phyloP scores from a whole-genome alignment of 2,329 filamentous ascomycete species.

The Phaeosphaeriaceae sp. region DNA sequence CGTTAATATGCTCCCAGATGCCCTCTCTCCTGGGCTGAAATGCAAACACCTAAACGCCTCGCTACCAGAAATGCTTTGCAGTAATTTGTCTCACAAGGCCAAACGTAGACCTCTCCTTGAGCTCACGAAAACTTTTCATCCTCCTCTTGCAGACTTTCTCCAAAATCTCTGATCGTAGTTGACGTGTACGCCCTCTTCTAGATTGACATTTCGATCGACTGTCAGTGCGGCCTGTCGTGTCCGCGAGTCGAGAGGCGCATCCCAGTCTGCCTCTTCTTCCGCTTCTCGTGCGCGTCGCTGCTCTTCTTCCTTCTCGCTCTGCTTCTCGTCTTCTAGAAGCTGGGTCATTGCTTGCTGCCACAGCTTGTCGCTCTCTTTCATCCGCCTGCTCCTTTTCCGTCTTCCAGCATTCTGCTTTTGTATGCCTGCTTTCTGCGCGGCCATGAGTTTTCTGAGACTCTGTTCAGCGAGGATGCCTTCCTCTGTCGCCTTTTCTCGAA shows the following conservation, averaged over 20 bases:
- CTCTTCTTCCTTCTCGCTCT: conserved; percentile 33
- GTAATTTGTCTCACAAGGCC: conserved; percentile 19
- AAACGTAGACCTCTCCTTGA: conserved; percentile 1
- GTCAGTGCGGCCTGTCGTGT: conserved; percentile 35
- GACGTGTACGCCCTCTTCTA: conserved; percentile 56
- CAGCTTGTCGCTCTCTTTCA: conserved; percentile 56
- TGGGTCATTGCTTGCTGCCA: conserved; percentile 65
- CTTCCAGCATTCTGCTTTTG: conserved; percentile 43
- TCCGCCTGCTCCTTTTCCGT: conserved; percentile 49
- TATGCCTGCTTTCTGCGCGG: conserved; percentile 56
- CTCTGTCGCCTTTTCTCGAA: conserved; percentile 68
- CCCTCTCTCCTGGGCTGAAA: not conserved
- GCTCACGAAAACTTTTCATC: conserved; percentile 8
- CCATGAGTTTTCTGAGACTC: conserved; percentile 66
- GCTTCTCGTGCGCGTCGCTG: conserved; percentile 24
- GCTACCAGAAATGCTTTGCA: conserved; percentile 36
- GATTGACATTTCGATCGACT: conserved; percentile 32
- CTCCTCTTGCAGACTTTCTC: conserved; percentile 54
- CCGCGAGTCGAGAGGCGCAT: conserved; percentile 28
- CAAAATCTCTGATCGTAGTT: conserved; percentile 68
- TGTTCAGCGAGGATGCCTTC: conserved; percentile 71
- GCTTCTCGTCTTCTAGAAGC: conserved; percentile 53
- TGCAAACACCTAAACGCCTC: conserved; percentile 46
- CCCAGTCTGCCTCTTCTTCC: conserved; percentile 29
- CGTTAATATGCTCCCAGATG: conserved; percentile 22